Evolutionary conservation across 768 basidiomycete species (phyloP), one percentile per base, ranked within the genome.

Genomic region (Naematelia encephala): DNA sequence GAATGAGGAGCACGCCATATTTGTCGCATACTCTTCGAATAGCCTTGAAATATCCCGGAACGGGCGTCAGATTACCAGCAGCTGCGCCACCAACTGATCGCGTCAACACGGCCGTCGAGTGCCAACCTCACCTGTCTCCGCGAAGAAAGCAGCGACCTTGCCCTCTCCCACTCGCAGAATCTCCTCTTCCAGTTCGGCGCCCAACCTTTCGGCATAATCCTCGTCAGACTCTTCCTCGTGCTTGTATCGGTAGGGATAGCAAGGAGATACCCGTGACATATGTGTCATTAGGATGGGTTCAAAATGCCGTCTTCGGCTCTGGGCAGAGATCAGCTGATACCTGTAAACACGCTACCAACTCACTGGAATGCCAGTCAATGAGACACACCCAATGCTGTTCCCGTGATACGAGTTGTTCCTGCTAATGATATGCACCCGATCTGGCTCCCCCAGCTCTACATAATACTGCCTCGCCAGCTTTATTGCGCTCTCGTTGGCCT

Each of bases 401-500:
- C 91, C 91, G 70, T 93, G 91, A 78, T 85, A 94, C 1, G 88
- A 89, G 29, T 90, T 78, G 42, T 86, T 75, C 10, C 90, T 83
- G 27, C 83, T 89, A 64, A 94, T 91, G 69, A 87, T 91, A 64
- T 90, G 87, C 54, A 64, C 85, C 55, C 90, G 84, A 64, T 87
- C 78, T 0, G 82, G 79, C 73, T 92, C 87, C 1, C 84, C 84
- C 0, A 80, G 84, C 69, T 90, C 88, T 21, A 82, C 70, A 53
- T 46, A 61, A 51, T 70, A 87, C 86, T 91, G 90, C 68, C 86
- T 83, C 29, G 86, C 84, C 2, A 89, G 82, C 46, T 93, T 93
- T 56, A 91, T 81, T 16, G 84, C 86, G 54, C 84, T 83, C 64
- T 93, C 91, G 88, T 90, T 89, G 0, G 91, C 90, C 75, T 93